Evolutionary conservation across 2,329 filamentous ascomycete genomes (phyloP).

Genomic region (Nothomitra cinnamomea): DNA sequence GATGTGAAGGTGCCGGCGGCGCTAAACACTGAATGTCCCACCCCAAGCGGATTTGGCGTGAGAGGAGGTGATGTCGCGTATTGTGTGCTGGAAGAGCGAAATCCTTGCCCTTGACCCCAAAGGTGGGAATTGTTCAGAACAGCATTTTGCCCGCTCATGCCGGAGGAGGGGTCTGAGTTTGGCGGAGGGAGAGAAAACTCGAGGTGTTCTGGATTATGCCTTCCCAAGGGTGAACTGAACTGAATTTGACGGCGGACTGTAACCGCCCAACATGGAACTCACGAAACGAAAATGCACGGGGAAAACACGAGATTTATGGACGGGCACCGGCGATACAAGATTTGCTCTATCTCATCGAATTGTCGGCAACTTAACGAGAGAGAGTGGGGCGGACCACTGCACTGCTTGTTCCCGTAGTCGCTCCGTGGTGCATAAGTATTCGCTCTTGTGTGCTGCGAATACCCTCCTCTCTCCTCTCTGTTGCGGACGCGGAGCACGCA

Average conservation of each 20-base stretch:
- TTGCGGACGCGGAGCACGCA: neutral
- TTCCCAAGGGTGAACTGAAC: neutral
- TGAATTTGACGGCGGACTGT: neutral
- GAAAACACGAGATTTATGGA: constrained; percentile 4
- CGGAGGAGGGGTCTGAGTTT: neutral
- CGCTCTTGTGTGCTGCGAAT: neutral
- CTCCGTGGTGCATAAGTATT: constrained; percentile 5
- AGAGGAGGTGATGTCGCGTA: constrained; percentile 4
- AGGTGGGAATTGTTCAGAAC: neutral
- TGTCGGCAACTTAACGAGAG: neutral
- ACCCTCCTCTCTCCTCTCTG: neutral
- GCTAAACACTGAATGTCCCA: constrained; percentile 4
- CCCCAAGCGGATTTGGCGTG: neutral
- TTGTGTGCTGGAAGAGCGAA: neutral
- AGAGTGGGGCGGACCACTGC: constrained; percentile 3
- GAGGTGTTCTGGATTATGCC: neutral
- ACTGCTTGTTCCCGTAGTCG: constrained; percentile 3
- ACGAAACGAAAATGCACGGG: neutral
- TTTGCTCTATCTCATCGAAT: constrained; percentile 4
- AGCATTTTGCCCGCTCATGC: constrained; percentile 3
- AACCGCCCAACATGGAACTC: neutral
- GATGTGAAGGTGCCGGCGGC: neutral
- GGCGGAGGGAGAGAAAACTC: neutral
- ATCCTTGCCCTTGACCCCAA: constrained; percentile 3
- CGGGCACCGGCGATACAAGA: neutral